Base-by-base conservation (phyloP, 1,139 yeast genomes). In the Geotrichum carabidarum region DNA sequence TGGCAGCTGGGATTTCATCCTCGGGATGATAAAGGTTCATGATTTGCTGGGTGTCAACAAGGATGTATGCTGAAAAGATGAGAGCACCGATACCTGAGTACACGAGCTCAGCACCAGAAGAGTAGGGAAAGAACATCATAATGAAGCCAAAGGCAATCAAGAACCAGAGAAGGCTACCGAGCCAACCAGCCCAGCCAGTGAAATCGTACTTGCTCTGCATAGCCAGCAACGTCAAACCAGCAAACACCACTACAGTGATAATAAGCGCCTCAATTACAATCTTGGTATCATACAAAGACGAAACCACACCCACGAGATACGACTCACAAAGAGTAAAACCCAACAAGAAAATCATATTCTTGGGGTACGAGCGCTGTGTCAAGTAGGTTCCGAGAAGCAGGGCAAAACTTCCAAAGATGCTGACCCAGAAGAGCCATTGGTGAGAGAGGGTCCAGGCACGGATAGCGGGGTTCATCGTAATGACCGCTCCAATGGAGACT, bases 181-280 rank as follows among this genome's bases (percentile, higher is more conserved):
- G 73, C 45, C 77, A 78, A 15, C 89, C 85, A 58, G 83, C 82
- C 84, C 90, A 84, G 56, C 85, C 78, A 11, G 84, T 79, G 66
- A 86, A 82, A 67, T 88, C 95, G 65, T 86, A 86, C 65, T 81
- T 83, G n/a, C 91, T 79, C 68, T 89, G 95, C 69, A 85, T 74
- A 3, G 96, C 93, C 70, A 88, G 84, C 30, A 81, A 51, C 0
- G 95, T 83, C 57, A 89, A 80, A 0, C 95, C 95, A 32, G 82
- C 70, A 59, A 89, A 89, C 6, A 89, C 79, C 14, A 86, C 71
- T 31, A 80, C 69, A 0, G 96, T 89, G 55, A 89, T 76, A 43
- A 82, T 68, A 17, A 88, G 73, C 0, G 96, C 96, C 65, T 86
- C 83, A 30, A 88, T 68, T 2, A 90, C 83, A 22, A 85, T 75